Evolutionary conservation across 148 eudicot genomes (phyloP), one percentile per base, ranked within the genome.

Genomic region (Dianthus caryophyllus): DNA sequence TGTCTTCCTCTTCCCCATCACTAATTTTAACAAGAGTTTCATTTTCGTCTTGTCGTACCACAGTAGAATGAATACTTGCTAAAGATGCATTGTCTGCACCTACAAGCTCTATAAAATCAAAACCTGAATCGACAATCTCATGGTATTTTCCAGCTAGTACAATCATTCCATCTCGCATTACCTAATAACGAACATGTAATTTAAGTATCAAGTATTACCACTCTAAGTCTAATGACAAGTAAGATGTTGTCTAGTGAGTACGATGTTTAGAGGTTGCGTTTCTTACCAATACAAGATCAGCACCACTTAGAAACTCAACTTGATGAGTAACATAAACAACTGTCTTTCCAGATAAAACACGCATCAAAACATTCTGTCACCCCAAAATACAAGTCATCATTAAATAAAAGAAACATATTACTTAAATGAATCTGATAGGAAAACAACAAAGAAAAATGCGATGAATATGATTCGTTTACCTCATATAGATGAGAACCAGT

Each of bases 401-500:
- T 15, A 53, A 15, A 30, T 21, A 26, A 0, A 24, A 25, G 12
- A 24, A 33, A 2, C 39, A 2, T 33, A 2, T 3, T 33, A 8
- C 8, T 8, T 2, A 8, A 8, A 33, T 2, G 8, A 33, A 3
- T 2, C 3, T 33, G 39, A 33, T 33, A 2, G 39, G 3, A 3
- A 33, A 33, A 33, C 5, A 2, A 33, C 39, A 33, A 33, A 33
- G 17, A 10, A 24, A 9, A 2, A 8, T 8, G 8, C 3, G 39
- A 8, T 3, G 8, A 33, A 33, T 2, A 33, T 33, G 17, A 12
- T 9, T 24, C 7, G 3, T 9, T 21, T 20, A 65, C 84, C 61
- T 75, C 68, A 54, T 75, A 81, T 3, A 81, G 56, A 66, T 78
- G 77, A 29, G 60, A 71, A 61, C 79, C 81, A 2, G 84, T 81